Percentiles rank a stretch among this genome's conserved stretches.
Evolutionary conservation across 169 alveolate species (phyloP).

Genomic region (Haemoproteus tartakovskyi): DNA sequence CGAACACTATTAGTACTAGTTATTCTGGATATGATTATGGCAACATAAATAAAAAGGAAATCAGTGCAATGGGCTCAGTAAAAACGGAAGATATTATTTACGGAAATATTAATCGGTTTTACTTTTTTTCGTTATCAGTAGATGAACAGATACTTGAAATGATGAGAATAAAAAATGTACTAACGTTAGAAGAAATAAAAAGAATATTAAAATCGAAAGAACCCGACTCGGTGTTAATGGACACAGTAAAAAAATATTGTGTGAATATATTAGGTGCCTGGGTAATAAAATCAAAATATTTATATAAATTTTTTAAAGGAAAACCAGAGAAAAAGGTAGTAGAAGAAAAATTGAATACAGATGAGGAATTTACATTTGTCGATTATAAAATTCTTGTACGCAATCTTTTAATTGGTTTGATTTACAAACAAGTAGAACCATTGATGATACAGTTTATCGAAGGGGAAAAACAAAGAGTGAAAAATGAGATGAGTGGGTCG

Average conservation of each 20-base stretch:
- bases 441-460: conserved; percentile 3
- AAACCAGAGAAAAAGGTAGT: conserved; percentile 15
- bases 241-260: conserved; percentile 34
- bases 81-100: conserved; percentile 23
- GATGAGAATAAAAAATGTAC: conserved; percentile 61
- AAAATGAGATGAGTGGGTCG: background rate
- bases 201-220: conserved; percentile 32
- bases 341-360: background rate
- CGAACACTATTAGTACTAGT: too few species aligned
- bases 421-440: conserved; percentile 60
- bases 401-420: conserved; percentile 28
- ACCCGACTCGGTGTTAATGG: conserved; percentile 5
- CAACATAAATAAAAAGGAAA: too few species aligned
- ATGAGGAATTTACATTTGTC: conserved; percentile 27
- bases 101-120: conserved; percentile 23
- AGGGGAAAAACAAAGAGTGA: background rate
- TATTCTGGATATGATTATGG: too few species aligned
- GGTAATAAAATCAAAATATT: conserved; percentile 62
- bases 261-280: conserved; percentile 47
- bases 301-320: conserved; percentile 59
- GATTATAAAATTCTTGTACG: conserved; percentile 63
- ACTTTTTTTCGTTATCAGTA: conserved; percentile 41
- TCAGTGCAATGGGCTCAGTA: too few species aligned
- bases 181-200: conserved; percentile 19
- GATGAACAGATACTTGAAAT: conserved; percentile 56